These are phyloP conservation scores for Penicillium sp. DNA, from an alignment of 2,329 filamentous ascomycete genomes.

Conservation along the genomic window DNA sequence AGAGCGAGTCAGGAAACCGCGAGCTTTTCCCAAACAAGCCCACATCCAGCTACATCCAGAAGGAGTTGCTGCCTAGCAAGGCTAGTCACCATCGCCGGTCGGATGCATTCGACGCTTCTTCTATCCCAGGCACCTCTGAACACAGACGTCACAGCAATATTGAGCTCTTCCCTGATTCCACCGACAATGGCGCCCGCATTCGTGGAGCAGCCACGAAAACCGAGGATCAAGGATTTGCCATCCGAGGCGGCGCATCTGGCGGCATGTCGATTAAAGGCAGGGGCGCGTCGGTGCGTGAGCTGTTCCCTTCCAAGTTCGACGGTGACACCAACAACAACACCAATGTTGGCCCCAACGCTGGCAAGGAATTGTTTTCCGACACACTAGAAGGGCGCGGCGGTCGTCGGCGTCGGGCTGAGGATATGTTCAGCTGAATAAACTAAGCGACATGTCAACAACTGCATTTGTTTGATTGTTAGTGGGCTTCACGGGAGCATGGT, in stretches of 20 bases:
- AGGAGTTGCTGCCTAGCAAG: conserved; percentile 61
- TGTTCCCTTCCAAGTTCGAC: conserved; percentile 64
- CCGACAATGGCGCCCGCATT: conserved; percentile 54
- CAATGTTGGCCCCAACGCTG: conserved; percentile 55
- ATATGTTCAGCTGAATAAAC: conserved; percentile 63
- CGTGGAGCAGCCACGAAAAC: conserved; percentile 61
- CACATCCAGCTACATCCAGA: conserved; percentile 47
- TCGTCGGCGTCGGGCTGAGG: conserved; percentile 67
- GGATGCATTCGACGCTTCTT: conserved; percentile 53
- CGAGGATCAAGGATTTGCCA: conserved; percentile 40
- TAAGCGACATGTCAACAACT: not conserved
- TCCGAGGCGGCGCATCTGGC: conserved; percentile 45
- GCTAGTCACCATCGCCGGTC: conserved; percentile 49
- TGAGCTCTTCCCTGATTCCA: conserved; percentile 43
- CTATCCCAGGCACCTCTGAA: conserved; percentile 32
- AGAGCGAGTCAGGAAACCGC: conserved; percentile 40
- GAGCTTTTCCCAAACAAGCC: conserved; percentile 50
- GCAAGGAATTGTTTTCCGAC: conserved; percentile 69
- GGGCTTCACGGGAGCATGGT: conserved; percentile 14
- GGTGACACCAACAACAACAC: conserved; percentile 22
- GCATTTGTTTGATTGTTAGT: conserved; percentile 3
- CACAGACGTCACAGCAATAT: conserved; percentile 32
- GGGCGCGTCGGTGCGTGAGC: conserved; percentile 63
- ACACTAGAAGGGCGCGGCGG: conserved; percentile 59
- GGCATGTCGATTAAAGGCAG: conserved; percentile 71